A percentile compares a stretch with the other conserved stretches of the same genome.
phyloP scores from a whole-genome alignment of 306 rosid species.

The Oemleria cerasiformis region DNA sequence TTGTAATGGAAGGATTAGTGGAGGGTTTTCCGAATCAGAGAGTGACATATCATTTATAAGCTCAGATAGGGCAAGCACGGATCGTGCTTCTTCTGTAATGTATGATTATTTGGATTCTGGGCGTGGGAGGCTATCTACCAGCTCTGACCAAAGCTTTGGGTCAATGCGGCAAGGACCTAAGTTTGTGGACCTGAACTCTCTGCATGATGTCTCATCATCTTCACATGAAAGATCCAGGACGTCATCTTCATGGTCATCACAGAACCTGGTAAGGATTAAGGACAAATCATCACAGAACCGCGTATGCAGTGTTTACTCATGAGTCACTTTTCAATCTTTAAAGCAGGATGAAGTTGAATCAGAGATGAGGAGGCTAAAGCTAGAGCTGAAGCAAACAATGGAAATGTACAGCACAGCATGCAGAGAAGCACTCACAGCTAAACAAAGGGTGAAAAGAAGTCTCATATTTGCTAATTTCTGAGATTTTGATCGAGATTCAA shows the following conservation, averaged over 20 bases:
- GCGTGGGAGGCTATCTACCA: slow-evolving; percentile 54
- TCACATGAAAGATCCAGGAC: slow-evolving; percentile 51
- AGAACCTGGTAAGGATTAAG: slow-evolving; percentile 43
- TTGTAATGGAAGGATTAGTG: slow-evolving; percentile 32
- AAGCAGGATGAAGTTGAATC: slow-evolving; percentile 74
- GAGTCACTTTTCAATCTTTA: too few species aligned
- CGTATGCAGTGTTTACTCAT: too few species aligned
- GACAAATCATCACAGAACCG: too few species aligned
- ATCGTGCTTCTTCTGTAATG: slow-evolving; percentile 47
- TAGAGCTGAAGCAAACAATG: slow-evolving; percentile 93
- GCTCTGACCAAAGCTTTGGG: slow-evolving; percentile 63
- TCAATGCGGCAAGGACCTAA: slow-evolving; percentile 40
- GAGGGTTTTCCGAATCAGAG: slow-evolving; percentile 59
- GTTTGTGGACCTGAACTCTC: slow-evolving; percentile 36
- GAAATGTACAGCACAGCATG: slow-evolving; percentile 79
- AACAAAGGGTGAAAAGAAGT: slow-evolving; percentile 51
- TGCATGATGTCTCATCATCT: slow-evolving; percentile 40
- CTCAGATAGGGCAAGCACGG: slow-evolving; percentile 79
- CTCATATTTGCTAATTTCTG: neutral
- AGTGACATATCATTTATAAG: slow-evolving; percentile 81
- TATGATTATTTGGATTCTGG: slow-evolving; percentile 49
- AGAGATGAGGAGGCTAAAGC: slow-evolving; percentile 83
- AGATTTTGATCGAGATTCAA: neutral
- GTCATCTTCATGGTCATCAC: slow-evolving; percentile 66
- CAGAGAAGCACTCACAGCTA: slow-evolving; percentile 70